A percentile compares a stretch with the other conserved stretches of the same genome.
phyloP scores from a whole-genome alignment of 2,329 filamentous ascomycete genomes.

The Claviceps pusilla region DNA sequence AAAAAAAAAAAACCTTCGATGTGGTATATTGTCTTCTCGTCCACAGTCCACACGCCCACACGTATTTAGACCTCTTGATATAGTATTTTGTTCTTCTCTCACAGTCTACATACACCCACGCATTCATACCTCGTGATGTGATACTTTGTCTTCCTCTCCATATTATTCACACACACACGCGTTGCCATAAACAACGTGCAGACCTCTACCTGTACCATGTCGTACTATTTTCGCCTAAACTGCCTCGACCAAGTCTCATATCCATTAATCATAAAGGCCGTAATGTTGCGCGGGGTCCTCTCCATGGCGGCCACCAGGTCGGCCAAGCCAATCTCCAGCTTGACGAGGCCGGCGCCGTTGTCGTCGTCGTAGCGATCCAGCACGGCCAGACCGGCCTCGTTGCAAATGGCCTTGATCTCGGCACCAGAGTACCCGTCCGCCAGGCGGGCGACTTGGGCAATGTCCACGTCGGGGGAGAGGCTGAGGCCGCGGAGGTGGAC shows the following conservation, averaged over 20 bases:
- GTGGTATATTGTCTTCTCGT: too few species aligned
- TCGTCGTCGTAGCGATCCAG: conserved; percentile 21
- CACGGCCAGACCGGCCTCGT: conserved; percentile 28
- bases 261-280: conserved; percentile 38
- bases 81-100: too few species aligned
- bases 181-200: too few species aligned
- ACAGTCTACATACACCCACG: too few species aligned
- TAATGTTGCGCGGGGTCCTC: conserved; percentile 42
- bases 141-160: too few species aligned
- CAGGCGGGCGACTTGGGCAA: conserved; percentile 43
- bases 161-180: too few species aligned
- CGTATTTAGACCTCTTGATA: too few species aligned
- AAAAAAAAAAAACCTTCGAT: too few species aligned
- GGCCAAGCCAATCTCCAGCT: conserved; percentile 23
- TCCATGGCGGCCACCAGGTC: conserved; percentile 30
- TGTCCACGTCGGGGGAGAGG: conserved; percentile 48
- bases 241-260: conserved; percentile 42
- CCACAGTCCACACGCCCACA: too few species aligned
- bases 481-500: conserved; percentile 49
- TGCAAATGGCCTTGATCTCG: conserved; percentile 50
- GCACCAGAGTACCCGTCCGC: conserved; percentile 76
- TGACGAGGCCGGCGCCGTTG: conserved; percentile 11
- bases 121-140: too few species aligned
- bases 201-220: too few species aligned
- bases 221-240: conserved; percentile 15